phyloP scores from a whole-genome alignment of 2,329 filamentous ascomycete genomes.

The Scedosporium minutisporum region DNA sequence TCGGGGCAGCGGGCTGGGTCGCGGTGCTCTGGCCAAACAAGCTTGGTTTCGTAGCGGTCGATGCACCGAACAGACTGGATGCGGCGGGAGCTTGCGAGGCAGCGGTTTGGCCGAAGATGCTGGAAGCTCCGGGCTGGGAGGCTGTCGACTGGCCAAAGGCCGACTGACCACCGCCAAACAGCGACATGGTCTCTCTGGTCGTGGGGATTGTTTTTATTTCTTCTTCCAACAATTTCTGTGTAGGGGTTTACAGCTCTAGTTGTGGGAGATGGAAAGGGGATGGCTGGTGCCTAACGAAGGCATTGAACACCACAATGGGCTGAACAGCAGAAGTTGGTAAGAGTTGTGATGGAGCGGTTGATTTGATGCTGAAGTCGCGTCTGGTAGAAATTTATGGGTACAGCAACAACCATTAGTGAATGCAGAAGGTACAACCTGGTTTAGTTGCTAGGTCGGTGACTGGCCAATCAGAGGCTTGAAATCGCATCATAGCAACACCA shows the following conservation, averaged over 20 bases:
- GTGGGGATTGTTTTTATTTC: conserved; percentile 4
- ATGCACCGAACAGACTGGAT: conserved; percentile 18
- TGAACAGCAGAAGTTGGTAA: no score
- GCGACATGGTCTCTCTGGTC: conserved; percentile 11
- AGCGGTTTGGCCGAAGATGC: conserved; percentile 4
- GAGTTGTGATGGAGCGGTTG: no score
- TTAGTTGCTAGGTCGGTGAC: conserved; percentile 7
- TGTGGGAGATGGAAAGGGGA: no score
- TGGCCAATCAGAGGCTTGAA: conserved; percentile 9
- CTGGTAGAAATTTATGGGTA: not conserved
- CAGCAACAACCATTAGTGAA: not conserved
- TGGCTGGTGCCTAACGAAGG: no score
- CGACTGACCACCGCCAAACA: conserved; percentile 20
- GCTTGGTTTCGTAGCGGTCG: conserved; percentile 12
- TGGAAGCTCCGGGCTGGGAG: not conserved
- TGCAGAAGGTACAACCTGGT: not conserved
- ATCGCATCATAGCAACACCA: not conserved
- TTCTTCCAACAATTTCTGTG: no score
- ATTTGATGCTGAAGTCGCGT: not conserved
- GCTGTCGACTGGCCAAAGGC: conserved; percentile 22
- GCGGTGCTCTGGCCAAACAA: conserved; percentile 9
- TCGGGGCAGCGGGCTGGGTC: conserved; percentile 7
- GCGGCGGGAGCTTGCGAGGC: conserved; percentile 2
- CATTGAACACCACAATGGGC: no score
- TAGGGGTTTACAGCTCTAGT: no score